phyloP scores from a whole-genome alignment of 257 asterid species.

The Jaltomata sinuosa region DNA sequence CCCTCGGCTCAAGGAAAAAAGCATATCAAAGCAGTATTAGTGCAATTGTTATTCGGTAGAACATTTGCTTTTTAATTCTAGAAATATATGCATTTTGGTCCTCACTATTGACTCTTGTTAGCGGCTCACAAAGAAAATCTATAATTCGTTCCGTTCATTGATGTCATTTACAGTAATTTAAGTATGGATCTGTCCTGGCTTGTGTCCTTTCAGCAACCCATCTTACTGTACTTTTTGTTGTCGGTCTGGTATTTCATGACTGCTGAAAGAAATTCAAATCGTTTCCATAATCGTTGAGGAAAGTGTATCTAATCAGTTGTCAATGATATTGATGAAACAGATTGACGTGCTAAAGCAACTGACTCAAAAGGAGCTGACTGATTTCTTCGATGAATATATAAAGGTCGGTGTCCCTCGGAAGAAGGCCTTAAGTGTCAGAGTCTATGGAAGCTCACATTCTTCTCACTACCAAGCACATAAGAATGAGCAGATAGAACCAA shows the following conservation, averaged over 20 bases:
- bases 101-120: not conserved
- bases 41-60: not conserved
- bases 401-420: slow-evolving; percentile 49
- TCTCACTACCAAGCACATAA: slow-evolving; percentile 38
- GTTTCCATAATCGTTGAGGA: not conserved
- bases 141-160: not conserved
- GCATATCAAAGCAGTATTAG: not conserved
- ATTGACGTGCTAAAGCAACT: slow-evolving; percentile 50
- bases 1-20: not conserved
- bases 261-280: not conserved
- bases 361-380: slow-evolving; percentile 50
- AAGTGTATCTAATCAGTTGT: not conserved
- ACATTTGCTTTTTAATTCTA: not conserved
- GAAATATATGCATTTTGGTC: not conserved
- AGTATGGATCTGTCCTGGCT: not conserved
- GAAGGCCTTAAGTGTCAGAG: slow-evolving; percentile 50
- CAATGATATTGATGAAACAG: slow-evolving; percentile 23
- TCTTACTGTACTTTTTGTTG: not conserved
- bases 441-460: slow-evolving; percentile 57
- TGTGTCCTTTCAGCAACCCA: not conserved
- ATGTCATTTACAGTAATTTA: not conserved
- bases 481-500: slow-evolving; percentile 21
- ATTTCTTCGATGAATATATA: slow-evolving; percentile 54
- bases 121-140: not conserved
- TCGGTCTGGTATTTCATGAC: not conserved